phyloP scores from a whole-genome alignment of 164 flowering plant species.

The Litsea cubeba region DNA sequence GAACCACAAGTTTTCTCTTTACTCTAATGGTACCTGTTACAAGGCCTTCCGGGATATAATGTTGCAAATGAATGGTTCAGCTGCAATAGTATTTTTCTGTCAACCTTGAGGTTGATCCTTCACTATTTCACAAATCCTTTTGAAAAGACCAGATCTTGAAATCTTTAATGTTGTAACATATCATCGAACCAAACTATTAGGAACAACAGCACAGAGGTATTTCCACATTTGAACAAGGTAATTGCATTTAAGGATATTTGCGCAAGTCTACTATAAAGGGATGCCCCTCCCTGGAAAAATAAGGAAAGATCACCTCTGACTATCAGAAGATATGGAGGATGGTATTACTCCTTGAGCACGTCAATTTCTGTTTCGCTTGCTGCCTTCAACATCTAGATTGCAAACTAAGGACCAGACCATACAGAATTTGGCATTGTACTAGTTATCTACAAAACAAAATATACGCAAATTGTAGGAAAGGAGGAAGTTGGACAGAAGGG shows the following conservation, averaged over 20 bases:
- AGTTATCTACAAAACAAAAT: conserved; percentile 9
- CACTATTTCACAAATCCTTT: conserved; percentile 1
- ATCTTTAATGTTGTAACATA: conserved; percentile 2
- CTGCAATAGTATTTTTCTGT: conserved; percentile 6
- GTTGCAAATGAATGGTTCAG: conserved; percentile 10
- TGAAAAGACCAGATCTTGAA: conserved; percentile 8
- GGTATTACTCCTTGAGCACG: not conserved
- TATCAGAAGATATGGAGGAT: conserved; percentile 1
- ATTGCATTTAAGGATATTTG: conserved; percentile 1
- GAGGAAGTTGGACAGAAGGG: conserved; percentile 3
- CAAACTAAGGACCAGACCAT: not conserved
- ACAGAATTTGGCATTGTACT: not conserved
- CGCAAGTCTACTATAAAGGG: not conserved
- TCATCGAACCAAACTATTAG: conserved; percentile 3
- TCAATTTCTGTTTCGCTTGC: conserved; percentile 1
- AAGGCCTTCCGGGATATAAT: conserved; percentile 7
- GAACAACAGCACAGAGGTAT: not conserved
- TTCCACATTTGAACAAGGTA: conserved; percentile 4
- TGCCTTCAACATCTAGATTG: conserved; percentile 11
- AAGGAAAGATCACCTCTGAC: conserved; percentile 8
- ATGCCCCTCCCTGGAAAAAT: not conserved
- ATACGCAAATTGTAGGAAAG: not conserved
- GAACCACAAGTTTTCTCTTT: conserved; percentile 4
- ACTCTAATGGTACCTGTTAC: conserved; percentile 15
- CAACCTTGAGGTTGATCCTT: conserved; percentile 7